A percentile compares a stretch with the other conserved stretches of the same genome.
Evolutionary conservation across 768 basidiomycete genomes (phyloP).

Genomic region (Boletellus sp.): DNA sequence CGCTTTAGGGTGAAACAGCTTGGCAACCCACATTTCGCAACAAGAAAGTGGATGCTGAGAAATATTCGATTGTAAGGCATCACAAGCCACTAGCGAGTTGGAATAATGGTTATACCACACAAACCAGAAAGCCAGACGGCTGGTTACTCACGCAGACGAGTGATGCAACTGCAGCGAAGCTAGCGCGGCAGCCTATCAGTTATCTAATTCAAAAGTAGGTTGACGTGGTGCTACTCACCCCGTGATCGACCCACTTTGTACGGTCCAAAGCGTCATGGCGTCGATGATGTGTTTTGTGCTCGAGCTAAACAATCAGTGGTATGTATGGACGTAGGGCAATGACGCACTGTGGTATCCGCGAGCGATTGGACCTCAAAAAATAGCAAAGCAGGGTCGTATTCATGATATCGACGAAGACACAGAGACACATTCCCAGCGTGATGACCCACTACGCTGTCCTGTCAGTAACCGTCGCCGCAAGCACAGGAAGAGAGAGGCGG

Average conservation of each 20-base stretch:
- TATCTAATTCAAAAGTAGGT: background rate
- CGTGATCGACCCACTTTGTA: slow-evolving; percentile 23
- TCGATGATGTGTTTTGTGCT: slow-evolving; percentile 25
- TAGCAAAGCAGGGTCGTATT: no score
- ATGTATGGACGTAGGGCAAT: no score
- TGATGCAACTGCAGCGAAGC: slow-evolving; percentile 12
- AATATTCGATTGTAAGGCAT: slow-evolving; percentile 27
- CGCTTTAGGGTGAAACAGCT: background rate
- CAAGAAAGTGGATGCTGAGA: slow-evolving; percentile 21
- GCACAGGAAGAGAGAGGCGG: no score
- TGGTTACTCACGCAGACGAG: slow-evolving; percentile 19
- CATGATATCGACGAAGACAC: no score
- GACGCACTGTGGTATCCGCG: no score
- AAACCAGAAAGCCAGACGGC: background rate
- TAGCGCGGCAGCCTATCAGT: background rate
- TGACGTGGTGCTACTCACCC: slow-evolving; percentile 6
- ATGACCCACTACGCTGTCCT: no score
- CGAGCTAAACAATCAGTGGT: background rate
- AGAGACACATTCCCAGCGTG: no score
- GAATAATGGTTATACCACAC: background rate
- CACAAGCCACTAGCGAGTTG: slow-evolving; percentile 9
- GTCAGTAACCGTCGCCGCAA: no score
- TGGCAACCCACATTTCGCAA: slow-evolving; percentile 19
- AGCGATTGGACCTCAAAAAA: no score
- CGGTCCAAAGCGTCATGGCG: slow-evolving; percentile 17